Base-by-base conservation (phyloP, 2,329 filamentous ascomycete genomes). In the Macrophomina phaseolina region DNA sequence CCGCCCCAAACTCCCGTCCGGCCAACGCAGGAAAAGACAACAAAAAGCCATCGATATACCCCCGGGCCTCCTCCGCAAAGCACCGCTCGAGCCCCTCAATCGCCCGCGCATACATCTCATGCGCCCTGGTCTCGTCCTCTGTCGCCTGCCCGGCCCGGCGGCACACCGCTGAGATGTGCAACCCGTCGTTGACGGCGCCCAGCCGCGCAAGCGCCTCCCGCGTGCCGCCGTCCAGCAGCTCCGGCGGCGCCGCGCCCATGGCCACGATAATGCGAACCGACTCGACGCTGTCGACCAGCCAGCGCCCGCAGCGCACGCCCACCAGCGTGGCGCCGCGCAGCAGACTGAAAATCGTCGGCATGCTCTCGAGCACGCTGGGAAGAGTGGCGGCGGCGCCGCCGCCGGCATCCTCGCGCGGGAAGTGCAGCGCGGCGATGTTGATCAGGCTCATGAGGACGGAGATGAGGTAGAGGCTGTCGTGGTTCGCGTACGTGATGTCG, bases 401-500 rank as follows among this genome's bases (percentile, higher is more conserved):
- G 23, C 23, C 23, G 23, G 23, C 23, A 23, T 32, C 48, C 30
- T 52, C 48, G 7, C 48, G 48, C 9, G 51, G 51, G 51, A 34
- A 34, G 14, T 32, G 40, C 11, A 46, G 16, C 16, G 8, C 56
- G 6, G 40, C 28, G 7, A 61, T 36, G 40, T 46, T 34, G 9
- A 34, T 14, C 1, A 46, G 14, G 1, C 28, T 42, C 5, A 61
- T n/a, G 7, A 32, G 4, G 2, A 58, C 56, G 4, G 14, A 18
- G 56, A 61, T 11, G 1, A 46, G 9, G 69, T 76, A 78, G 28
- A 77, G 64, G 52, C 74, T 56, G 52, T 73, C 71, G 65, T 72
- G 70, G 18, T 74, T 76, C 0, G 75, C 71, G 6, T 67, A 62
- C n/a, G 73, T 73, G 64, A 79, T 73, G 40, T 69, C 71, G 18